A percentile compares a stretch with the other conserved stretches of the same genome.
phyloP scores from a whole-genome alignment of 106 monocot genomes.

The Dioscorea dumetorum region DNA sequence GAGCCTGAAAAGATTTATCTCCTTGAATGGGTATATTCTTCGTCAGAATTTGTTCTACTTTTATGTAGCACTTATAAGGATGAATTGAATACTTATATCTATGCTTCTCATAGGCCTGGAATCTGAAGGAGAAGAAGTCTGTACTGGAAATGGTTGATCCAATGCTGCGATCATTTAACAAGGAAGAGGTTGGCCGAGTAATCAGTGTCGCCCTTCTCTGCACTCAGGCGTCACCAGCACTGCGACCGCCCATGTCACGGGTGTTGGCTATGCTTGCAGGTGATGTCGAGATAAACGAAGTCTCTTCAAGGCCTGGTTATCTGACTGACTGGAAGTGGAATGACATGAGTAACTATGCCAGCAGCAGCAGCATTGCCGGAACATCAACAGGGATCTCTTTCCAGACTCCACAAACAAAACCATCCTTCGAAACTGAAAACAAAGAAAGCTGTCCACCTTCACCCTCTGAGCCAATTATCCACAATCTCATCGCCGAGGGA shows the following conservation, averaged over 20 bases:
- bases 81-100: background rate
- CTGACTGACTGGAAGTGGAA: slow-evolving; percentile 67
- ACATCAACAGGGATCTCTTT: background rate
- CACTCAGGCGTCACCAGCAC: slow-evolving; percentile 61
- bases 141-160: slow-evolving; percentile 59
- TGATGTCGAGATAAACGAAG: slow-evolving; percentile 47
- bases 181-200: slow-evolving; percentile 28
- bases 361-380: background rate
- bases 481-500: background rate
- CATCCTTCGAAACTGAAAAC: background rate
- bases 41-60: background rate
- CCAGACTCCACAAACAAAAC: too few species aligned
- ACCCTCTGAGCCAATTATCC: background rate
- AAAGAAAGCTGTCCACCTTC: background rate
- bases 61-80: too few species aligned
- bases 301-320: slow-evolving; percentile 57
- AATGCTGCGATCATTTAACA: slow-evolving; percentile 22
- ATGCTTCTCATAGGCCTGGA: slow-evolving; percentile 48
- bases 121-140: slow-evolving; percentile 40
- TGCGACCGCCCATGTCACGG: slow-evolving; percentile 79
- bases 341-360: slow-evolving; percentile 21
- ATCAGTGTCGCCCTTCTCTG: slow-evolving; percentile 71
- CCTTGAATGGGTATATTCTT: slow-evolving; percentile 64
- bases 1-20: slow-evolving; percentile 55
- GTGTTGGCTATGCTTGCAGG: slow-evolving; percentile 79